Conservation (phyloP, 371 early-diverging fungal species). For the Circinella umbellata region DNA sequence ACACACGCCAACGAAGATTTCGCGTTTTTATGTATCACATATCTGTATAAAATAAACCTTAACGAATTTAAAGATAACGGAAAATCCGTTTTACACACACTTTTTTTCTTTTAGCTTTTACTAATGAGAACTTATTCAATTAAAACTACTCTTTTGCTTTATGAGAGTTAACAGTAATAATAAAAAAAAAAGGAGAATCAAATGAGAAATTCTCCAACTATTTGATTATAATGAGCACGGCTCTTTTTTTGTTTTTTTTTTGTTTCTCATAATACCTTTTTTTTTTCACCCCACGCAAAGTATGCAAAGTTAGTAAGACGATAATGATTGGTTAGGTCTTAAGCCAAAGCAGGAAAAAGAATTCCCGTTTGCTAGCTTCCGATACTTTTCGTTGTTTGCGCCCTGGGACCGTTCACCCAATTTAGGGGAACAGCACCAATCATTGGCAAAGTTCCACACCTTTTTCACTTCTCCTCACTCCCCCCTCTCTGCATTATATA, state of each 20-base stretch:
- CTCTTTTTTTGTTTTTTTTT: not conserved
- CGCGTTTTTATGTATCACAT: slow-evolving; percentile 2
- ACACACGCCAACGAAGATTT: slow-evolving; percentile 1
- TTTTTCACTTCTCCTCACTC: too few species aligned
- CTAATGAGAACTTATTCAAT: not conserved
- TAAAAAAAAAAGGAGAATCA: too few species aligned
- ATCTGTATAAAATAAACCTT: not conserved
- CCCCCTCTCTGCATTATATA: not conserved
- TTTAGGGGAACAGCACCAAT: too few species aligned
- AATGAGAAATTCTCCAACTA: not conserved
- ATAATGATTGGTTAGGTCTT: slow-evolving; percentile 6
- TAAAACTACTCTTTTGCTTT: not conserved
- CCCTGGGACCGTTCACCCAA: not conserved
- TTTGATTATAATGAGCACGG: not conserved
- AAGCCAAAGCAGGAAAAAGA: not conserved
- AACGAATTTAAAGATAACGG: slow-evolving; percentile 7
- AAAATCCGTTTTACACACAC: not conserved
- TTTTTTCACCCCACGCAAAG: not conserved
- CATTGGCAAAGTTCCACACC: too few species aligned
- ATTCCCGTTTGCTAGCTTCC: not conserved
- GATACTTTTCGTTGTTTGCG: not conserved
- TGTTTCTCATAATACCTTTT: not conserved
- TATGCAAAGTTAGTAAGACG: not conserved
- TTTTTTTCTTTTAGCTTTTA: too few species aligned
- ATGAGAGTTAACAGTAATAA: not conserved